Base-by-base conservation (phyloP, 352 stramenopile species). In the Phytophthora pluvialis region DNA sequence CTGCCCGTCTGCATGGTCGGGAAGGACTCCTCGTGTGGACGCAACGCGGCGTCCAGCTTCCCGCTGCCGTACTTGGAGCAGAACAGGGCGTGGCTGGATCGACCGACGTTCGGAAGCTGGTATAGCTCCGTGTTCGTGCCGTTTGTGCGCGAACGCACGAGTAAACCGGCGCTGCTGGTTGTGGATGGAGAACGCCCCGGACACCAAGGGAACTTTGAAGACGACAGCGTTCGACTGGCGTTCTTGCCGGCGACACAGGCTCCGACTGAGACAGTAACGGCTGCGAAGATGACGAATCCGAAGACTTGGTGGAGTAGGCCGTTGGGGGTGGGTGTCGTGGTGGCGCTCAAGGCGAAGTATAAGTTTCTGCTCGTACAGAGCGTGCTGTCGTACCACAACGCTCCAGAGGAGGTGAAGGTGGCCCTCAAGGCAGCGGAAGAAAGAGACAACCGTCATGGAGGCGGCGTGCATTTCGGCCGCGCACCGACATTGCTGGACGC, bases 181-280 rank as follows among this genome's bases (percentile, higher is more conserved):
- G 63, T 73, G 12, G 68, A 77, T 52, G 54, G 58, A 26, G 46
- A 60, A 21, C 44, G 54, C 7, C 64, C 68, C 7, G 68, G 68
- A 46, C 56, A 77, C 8, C 68, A 77, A 59, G 64, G 64, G 28
- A 46, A 65, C 54, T 77, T 77, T 47, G 68, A 73, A 42, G 63
- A 67, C 2, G 59, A 67, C 21, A 54, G 38, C 2, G 40, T 73
- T 50, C 52, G 50, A 28, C 28, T 65, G 9, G 68, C 70, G 21
- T 70, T 65, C n/a, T 21, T 76, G 7, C 68, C 35, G 5, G n/a
- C 9, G 12, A 28, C 36, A 26, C 42, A 53, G 16, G n/a, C 18
- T 28, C 36, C 43, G 3, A 0, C 18, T n/a, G 31, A 32, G 10
- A 31, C 35, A 8, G 43, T 13, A 3, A 18, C 40, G n/a, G 9